These are phyloP conservation scores for Ramaria rubella DNA, from an alignment of 768 basidiomycete species.

Conservation along the genomic window DNA sequence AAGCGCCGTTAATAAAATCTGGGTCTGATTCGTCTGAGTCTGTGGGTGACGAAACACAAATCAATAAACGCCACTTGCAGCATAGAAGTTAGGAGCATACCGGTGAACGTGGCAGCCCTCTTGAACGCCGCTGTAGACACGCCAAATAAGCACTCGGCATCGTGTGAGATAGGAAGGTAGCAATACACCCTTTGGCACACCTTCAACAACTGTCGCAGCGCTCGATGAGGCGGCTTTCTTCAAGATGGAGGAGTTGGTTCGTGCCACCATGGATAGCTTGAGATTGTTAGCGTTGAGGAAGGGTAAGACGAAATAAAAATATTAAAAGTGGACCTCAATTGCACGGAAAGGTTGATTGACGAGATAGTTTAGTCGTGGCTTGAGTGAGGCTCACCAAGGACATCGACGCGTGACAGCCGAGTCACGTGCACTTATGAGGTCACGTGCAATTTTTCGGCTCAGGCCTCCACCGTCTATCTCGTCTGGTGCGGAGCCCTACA, in stretches of 20 bases:
- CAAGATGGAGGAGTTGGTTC: too few relatives aligned
- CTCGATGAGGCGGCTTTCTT: too few relatives aligned
- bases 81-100: background rate
- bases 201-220: too few relatives aligned
- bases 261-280: too few relatives aligned
- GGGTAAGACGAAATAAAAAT: too few relatives aligned
- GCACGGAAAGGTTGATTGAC: background rate
- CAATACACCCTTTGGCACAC: background rate
- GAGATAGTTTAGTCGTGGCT: background rate
- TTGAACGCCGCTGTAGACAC: background rate
- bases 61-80: background rate
- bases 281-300: too few relatives aligned
- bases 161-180: background rate
- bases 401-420: background rate
- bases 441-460: too few relatives aligned
- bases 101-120: background rate
- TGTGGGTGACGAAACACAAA: background rate
- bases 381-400: background rate
- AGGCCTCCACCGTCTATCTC: background rate
- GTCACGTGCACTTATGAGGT: background rate
- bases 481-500: too few relatives aligned
- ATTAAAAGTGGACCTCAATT: too few relatives aligned
- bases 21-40: constrained; percentile 9
- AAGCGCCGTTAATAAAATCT: constrained; percentile 9
- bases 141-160: background rate